A percentile compares a stretch with the other conserved stretches of the same genome.
These are phyloP conservation scores for Pilatotrama ljubarskyi DNA, from an alignment of 768 basidiomycete species.

Conservation along the genomic window DNA sequence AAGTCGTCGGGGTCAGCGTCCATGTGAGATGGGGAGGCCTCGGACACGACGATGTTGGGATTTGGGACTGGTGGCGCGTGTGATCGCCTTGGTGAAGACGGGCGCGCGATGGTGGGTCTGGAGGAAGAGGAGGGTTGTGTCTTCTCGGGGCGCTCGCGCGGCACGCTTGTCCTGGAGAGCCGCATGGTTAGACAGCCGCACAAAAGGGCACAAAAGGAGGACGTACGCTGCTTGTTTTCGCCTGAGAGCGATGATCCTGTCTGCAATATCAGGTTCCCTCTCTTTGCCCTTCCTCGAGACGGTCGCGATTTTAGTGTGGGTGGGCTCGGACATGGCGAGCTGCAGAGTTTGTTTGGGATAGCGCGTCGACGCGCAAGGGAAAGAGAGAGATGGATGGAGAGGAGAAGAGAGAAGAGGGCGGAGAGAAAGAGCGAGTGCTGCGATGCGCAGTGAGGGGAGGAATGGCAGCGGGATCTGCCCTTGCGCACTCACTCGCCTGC, in stretches of 20 bases:
- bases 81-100: constrained; percentile 33
- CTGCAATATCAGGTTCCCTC: constrained; percentile 49
- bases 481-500: constrained; percentile 18
- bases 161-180: constrained; percentile 42
- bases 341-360: constrained; percentile 2
- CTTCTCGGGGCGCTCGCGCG: constrained; percentile 49
- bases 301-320: constrained; percentile 17
- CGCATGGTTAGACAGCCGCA: constrained; percentile 1
- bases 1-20: constrained; percentile 68
- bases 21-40: constrained; percentile 44
- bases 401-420: constrained; percentile 5
- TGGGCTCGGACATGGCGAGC: constrained; percentile 26
- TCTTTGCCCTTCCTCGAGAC: constrained; percentile 36
- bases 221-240: constrained; percentile 62
- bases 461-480: constrained; percentile 22
- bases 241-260: constrained; percentile 66
- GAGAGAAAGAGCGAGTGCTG: constrained; percentile 21
- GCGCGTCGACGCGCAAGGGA: constrained; percentile 3
- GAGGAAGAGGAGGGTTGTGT: constrained; percentile 33
- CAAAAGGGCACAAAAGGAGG: neutral
- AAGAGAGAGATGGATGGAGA: neutral
- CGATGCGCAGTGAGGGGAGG: constrained; percentile 25
- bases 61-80: constrained; percentile 24
- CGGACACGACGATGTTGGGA: constrained; percentile 35
- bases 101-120: constrained; percentile 34